phyloP scores from a whole-genome alignment of 495 filamentous ascomycete species.

The Penicillium malachiteum region DNA sequence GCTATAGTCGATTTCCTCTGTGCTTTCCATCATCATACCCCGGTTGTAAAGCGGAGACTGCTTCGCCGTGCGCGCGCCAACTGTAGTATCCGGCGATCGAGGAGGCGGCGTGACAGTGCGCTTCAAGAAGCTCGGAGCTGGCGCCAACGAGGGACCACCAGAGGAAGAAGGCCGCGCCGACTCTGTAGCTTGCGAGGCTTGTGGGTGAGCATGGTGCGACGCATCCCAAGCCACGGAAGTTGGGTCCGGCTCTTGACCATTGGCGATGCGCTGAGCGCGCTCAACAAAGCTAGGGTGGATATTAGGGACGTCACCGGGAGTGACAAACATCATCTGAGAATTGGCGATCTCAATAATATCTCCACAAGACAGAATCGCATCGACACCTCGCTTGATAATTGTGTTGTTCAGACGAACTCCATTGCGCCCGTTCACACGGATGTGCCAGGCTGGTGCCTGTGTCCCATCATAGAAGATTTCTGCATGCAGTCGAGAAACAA shows the following conservation, averaged over 20 bases:
- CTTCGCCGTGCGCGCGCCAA: slow-evolving; percentile 50
- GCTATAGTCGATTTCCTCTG: slow-evolving; percentile 81
- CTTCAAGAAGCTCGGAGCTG: slow-evolving; percentile 66
- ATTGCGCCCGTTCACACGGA: slow-evolving; percentile 86
- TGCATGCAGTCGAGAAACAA: slow-evolving; percentile 86
- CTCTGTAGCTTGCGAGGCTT: slow-evolving; percentile 30
- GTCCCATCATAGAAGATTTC: slow-evolving; percentile 77
- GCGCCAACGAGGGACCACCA: slow-evolving; percentile 59
- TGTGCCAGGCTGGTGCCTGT: slow-evolving; percentile 64
- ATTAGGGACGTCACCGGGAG: slow-evolving; percentile 63
- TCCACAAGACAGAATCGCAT: slow-evolving; percentile 70
- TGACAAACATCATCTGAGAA: slow-evolving; percentile 96
- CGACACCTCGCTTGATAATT: slow-evolving; percentile 61
- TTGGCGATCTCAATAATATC: slow-evolving; percentile 87
- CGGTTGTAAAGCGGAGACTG: slow-evolving; percentile 60
- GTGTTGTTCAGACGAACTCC: slow-evolving; percentile 77
- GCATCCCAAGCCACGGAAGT: slow-evolving; percentile 33
- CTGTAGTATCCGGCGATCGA: slow-evolving; percentile 40
- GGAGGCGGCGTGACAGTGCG: slow-evolving; percentile 68
- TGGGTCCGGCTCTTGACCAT: slow-evolving; percentile 41
- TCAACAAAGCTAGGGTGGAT: slow-evolving; percentile 58
- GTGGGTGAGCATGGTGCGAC: slow-evolving; percentile 41
- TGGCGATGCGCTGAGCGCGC: slow-evolving; percentile 45
- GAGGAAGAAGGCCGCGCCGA: slow-evolving; percentile 26
- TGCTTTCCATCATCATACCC: slow-evolving; percentile 70